Evolutionary conservation across 345 rosid species (phyloP).

Genomic region (Brassica incana): DNA sequence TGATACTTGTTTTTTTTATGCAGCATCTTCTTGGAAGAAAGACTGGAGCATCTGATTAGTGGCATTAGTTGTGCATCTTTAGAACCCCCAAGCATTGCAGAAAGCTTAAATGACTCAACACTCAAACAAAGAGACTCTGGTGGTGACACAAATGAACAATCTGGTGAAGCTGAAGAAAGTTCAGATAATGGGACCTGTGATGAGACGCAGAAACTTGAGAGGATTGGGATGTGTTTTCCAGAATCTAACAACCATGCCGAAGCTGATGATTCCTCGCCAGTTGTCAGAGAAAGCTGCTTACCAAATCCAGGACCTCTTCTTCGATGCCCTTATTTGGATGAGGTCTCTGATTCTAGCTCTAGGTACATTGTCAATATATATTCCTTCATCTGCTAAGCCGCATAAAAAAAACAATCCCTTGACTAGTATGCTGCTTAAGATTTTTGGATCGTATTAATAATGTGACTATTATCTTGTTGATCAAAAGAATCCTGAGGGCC

Average conservation of each 20-base stretch:
- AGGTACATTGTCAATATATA: constrained; percentile 48
- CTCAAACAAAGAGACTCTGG: constrained; percentile 36
- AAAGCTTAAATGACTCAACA: constrained; percentile 36
- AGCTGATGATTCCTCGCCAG: constrained; percentile 44
- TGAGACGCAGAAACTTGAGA: constrained; percentile 46
- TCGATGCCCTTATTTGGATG: constrained; percentile 64
- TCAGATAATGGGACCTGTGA: constrained; percentile 37
- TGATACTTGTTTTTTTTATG: constrained; percentile 26
- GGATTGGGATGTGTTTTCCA: constrained; percentile 40
- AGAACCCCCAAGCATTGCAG: constrained; percentile 48
- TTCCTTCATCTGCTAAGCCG: constrained; percentile 4
- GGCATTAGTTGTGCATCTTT: constrained; percentile 54
- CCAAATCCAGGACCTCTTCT: constrained; percentile 63
- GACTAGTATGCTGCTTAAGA: not conserved
- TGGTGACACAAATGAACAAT: constrained; percentile 38
- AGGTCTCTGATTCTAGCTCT: constrained; percentile 76
- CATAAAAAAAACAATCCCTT: not conserved
- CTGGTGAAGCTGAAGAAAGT: constrained; percentile 37
- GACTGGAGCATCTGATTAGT: constrained; percentile 79
- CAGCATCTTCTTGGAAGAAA: constrained; percentile 88
- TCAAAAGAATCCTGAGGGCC: not conserved
- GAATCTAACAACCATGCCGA: constrained; percentile 39
- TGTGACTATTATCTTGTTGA: not conserved
- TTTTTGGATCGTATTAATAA: not conserved
- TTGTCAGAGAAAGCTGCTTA: constrained; percentile 50